A percentile compares a stretch with the other conserved stretches of the same genome.
Conservation (phyloP, 768 basidiomycete species). For the Infundibulicybe gibba region DNA sequence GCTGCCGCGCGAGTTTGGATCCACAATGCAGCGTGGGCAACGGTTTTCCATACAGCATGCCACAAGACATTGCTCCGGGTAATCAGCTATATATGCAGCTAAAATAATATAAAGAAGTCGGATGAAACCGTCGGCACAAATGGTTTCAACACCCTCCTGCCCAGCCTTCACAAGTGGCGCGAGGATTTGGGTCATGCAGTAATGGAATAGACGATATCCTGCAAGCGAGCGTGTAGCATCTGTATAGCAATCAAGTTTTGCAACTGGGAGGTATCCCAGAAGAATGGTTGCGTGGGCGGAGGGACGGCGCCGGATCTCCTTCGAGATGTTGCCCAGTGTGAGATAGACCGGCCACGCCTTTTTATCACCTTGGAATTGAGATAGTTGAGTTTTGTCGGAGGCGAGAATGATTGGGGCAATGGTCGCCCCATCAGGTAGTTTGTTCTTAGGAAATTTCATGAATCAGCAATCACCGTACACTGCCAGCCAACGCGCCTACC, state of each 20-base stretch:
- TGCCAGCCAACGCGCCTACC: conserved; percentile 7
- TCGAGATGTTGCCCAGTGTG: conserved; percentile 33
- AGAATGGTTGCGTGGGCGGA: conserved; percentile 22
- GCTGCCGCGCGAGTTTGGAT: conserved; percentile 12
- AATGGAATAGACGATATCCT: conserved; percentile 27
- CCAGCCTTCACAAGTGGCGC: conserved; percentile 26
- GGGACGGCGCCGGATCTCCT: conserved; percentile 19
- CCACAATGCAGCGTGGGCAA: conserved; percentile 24
- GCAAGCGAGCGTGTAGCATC: conserved; percentile 9
- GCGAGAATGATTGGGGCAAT: conserved; percentile 28
- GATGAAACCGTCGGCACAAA: conserved; percentile 21
- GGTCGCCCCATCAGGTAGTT: conserved; percentile 8
- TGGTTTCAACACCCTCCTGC: conserved; percentile 27
- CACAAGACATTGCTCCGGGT: conserved; percentile 32
- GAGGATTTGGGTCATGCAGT: conserved; percentile 21
- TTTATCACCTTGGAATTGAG: conserved; percentile 25
- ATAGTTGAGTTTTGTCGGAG: conserved; percentile 30
- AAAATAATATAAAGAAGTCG: conserved; percentile 25
- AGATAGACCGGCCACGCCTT: conserved; percentile 40
- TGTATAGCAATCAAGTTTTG: conserved; percentile 22
- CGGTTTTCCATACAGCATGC: conserved; percentile 15
- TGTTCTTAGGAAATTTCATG: background rate
- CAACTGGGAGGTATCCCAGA: conserved; percentile 28
- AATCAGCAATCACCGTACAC: background rate
- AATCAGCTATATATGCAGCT: conserved; percentile 28